Base-by-base conservation (phyloP, 2,329 filamentous ascomycete genomes). In the Scedosporium apiospermum region DNA sequence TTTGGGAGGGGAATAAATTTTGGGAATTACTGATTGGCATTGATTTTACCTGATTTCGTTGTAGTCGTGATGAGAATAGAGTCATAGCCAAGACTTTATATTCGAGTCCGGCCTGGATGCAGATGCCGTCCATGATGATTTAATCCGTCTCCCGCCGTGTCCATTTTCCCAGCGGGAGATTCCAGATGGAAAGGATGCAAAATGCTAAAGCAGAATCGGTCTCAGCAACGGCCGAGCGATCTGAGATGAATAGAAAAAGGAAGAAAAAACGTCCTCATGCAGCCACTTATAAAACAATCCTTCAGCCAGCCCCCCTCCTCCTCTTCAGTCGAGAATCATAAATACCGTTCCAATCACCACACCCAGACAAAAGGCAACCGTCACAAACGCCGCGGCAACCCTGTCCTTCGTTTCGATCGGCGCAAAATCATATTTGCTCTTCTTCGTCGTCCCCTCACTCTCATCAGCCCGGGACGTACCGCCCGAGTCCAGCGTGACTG, bases 391-490 rank as follows among this genome's bases (percentile, higher is more conserved):
- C 0, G 83, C 84, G 0, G 80, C 84, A 1, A 81, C 82, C 67
- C 74, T 76, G 64, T 85, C 83, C n/a, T 71, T 75, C 2, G 70
- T 74, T 1, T 78, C 80, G 63, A 86, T 80, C 10, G 75, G 71
- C 66, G 65, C 42, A 62, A 65, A 38, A 69, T 65, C 60, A 10
- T 26, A 55, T 55, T 64, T 69, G 14, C 65, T 66, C 46, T 69
- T 63, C 38, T 76, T 65, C 55, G 66, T 64, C 63, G 67, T 69
- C 63, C 82, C 81, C 12, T 80, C 83, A 10, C 73, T 73, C 4
- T 77, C 72, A 63, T 86, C 67, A 9, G 83, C 83, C 61, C 74
- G 69, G 2, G 81, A 85, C 1, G 82, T 88, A 60, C 87, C 88
- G 41, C 87, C 87, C 1, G 79, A 82, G 3, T 75, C 70, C 0